These are phyloP conservation scores for Teunomyces barrocoloradensis DNA, from an alignment of 805 yeast species.

Conservation along the genomic window DNA sequence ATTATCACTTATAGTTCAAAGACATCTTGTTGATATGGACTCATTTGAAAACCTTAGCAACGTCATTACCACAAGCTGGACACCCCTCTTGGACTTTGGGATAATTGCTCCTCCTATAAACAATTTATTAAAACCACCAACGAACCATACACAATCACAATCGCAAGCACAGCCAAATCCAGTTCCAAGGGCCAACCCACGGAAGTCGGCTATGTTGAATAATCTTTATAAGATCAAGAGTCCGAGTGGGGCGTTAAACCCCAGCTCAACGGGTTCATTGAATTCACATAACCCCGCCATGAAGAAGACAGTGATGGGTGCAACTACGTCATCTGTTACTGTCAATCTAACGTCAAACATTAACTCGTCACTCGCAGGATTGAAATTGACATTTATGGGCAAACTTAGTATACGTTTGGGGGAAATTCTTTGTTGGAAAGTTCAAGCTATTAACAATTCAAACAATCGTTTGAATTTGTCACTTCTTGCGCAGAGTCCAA, in stretches of 20 bases:
- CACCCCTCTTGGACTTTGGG: constrained; percentile 38
- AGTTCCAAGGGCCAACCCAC: constrained; percentile 3
- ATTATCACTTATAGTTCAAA: constrained; percentile 26
- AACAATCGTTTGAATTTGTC: constrained; percentile 50
- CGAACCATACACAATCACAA: constrained; percentile 20
- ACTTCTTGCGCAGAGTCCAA: constrained; percentile 33
- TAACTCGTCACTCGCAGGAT: constrained; percentile 36
- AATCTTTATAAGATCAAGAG: constrained; percentile 16
- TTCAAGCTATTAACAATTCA: constrained; percentile 65
- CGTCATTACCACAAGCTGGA: constrained; percentile 36
- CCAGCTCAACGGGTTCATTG: constrained; percentile 4
- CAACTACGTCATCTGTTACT: constrained; percentile 30
- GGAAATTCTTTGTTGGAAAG: constrained; percentile 56
- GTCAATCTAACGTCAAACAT: constrained; percentile 32
- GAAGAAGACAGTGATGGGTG: constrained; percentile 8
- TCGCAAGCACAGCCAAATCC: constrained; percentile 16
- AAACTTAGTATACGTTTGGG: constrained; percentile 61
- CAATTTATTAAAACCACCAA: constrained; percentile 31
- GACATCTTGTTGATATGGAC: constrained; percentile 5
- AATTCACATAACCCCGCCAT: constrained; percentile 4
- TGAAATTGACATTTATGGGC: constrained; percentile 58
- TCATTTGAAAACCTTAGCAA: constrained; percentile 19
- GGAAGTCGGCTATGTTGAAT: constrained; percentile 23
- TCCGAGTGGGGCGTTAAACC: constrained; percentile 5
- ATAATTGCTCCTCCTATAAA: constrained; percentile 39